Percentiles rank a stretch among this genome's conserved stretches.
phyloP scores from a whole-genome alignment of 1,284 basidiomycete species.

The Puccinia polysora region DNA sequence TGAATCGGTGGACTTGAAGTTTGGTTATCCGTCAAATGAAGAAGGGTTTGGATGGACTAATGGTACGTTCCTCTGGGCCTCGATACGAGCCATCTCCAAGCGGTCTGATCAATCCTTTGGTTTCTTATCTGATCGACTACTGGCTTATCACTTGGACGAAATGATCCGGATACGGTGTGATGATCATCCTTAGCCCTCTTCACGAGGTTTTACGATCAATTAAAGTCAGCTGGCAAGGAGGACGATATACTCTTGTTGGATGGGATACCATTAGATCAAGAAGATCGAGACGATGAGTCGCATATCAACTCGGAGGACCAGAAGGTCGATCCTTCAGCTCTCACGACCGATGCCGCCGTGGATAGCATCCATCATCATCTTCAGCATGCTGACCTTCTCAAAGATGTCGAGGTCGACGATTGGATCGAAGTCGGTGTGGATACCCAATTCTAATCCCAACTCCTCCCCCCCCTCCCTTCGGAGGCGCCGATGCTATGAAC shows the following conservation, averaged over 20 bases:
- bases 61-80: slow-evolving; percentile 1
- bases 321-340: not conserved
- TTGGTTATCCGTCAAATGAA: slow-evolving; percentile 36
- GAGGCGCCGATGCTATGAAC: too few species aligned
- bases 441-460: too few species aligned
- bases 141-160: not conserved
- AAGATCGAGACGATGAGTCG: too few species aligned
- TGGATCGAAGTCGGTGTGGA: too few species aligned
- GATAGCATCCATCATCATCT: too few species aligned
- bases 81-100: not conserved
- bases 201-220: slow-evolving; percentile 27
- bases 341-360: not conserved
- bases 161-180: too few species aligned
- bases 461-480: too few species aligned
- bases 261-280: slow-evolving; percentile 7
- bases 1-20: slow-evolving; percentile 32
- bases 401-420: not conserved
- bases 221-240: slow-evolving; percentile 7
- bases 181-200: slow-evolving; percentile 14
- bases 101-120: not conserved
- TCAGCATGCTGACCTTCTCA: not conserved
- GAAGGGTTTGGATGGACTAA: slow-evolving; percentile 40
- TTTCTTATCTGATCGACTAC: too few species aligned
- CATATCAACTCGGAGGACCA: not conserved
- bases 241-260: slow-evolving; percentile 13